phyloP scores from a whole-genome alignment of 139 green algal species.

The Volvox reticuliferus region DNA sequence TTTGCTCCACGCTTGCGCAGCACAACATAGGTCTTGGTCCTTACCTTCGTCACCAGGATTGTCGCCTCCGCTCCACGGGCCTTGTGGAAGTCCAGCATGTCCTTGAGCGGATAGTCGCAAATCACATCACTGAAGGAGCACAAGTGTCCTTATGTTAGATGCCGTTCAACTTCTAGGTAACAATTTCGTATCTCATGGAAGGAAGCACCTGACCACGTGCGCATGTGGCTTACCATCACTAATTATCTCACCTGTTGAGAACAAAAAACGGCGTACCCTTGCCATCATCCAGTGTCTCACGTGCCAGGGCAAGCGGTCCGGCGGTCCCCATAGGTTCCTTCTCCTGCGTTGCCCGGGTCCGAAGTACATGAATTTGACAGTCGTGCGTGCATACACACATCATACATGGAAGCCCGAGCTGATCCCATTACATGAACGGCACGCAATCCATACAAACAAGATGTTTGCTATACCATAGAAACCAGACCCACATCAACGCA shows the following conservation, averaged over 20 bases:
- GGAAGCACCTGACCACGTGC: no score
- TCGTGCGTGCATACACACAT: no score
- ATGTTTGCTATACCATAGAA: neutral
- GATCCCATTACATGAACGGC: no score
- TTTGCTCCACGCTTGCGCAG: neutral
- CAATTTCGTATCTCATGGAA: no score
- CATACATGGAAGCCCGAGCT: no score
- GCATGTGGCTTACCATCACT: no score
- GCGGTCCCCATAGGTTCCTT: conserved; percentile 98
- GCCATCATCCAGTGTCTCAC: conserved; percentile 91
- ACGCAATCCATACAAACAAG: no score
- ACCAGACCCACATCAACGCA: conserved; percentile 32
- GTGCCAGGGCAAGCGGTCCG: conserved; percentile 92
- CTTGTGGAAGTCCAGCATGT: conserved; percentile 92
- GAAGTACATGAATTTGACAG: no score
- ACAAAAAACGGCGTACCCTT: conserved; percentile 95
- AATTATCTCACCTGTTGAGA: conserved; percentile 84
- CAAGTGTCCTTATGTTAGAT: no score
- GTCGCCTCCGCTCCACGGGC: conserved; percentile 88
- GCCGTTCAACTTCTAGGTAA: no score
- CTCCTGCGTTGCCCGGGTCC: conserved; percentile 75
- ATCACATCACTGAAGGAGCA: conserved; percentile 90
- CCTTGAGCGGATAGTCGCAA: conserved; percentile 94
- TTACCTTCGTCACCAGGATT: conserved; percentile 95
- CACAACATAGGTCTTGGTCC: neutral